Evolutionary conservation across 2,329 filamentous ascomycete species (phyloP).

Genomic region (Exophiala xenobiotica): DNA sequence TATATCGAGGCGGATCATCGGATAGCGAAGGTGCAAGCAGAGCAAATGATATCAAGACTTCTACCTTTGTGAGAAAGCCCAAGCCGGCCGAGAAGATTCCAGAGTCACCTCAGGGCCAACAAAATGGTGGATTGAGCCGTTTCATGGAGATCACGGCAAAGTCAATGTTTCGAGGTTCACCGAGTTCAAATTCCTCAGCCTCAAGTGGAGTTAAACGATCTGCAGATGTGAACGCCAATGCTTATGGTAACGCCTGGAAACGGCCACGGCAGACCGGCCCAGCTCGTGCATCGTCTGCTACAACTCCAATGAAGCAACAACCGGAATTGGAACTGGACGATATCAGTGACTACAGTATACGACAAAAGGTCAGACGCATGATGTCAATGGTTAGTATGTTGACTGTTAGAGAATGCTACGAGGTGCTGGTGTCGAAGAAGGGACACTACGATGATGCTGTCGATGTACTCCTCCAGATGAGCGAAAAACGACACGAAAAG

Average conservation of each 20-base stretch:
- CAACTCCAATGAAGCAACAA: conserved; percentile 14
- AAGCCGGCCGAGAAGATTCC: conserved; percentile 39
- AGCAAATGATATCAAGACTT: conserved; percentile 59
- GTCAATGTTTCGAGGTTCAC: conserved; percentile 43
- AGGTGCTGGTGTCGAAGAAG: conserved; percentile 51
- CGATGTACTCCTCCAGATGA: conserved; percentile 44
- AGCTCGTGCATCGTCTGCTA: conserved; percentile 48
- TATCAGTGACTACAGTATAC: conserved; percentile 51
- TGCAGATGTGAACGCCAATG: conserved; percentile 46
- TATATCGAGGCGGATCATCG: conserved; percentile 62
- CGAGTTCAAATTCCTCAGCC: conserved; percentile 17
- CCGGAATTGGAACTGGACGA: conserved; percentile 47
- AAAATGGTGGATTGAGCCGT: conserved; percentile 33
- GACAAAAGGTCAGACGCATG: conserved; percentile 55
- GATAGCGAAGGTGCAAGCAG: conserved; percentile 57
- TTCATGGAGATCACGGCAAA: conserved; percentile 47
- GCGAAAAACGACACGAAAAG: conserved; percentile 33
- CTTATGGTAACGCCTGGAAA: conserved; percentile 40
- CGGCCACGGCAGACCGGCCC: conserved; percentile 43
- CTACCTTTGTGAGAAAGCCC: conserved; percentile 42
- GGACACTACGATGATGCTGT: conserved; percentile 59
- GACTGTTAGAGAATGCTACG: conserved; percentile 48
- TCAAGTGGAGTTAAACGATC: conserved; percentile 39
- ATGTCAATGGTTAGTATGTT: conserved; percentile 48
- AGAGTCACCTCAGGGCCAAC: conserved; percentile 41